Percentiles rank a stretch among this genome's conserved stretches.
Conservation (phyloP, 2,329 filamentous ascomycete genomes). For the Chrysoporthe austroafricana region DNA sequence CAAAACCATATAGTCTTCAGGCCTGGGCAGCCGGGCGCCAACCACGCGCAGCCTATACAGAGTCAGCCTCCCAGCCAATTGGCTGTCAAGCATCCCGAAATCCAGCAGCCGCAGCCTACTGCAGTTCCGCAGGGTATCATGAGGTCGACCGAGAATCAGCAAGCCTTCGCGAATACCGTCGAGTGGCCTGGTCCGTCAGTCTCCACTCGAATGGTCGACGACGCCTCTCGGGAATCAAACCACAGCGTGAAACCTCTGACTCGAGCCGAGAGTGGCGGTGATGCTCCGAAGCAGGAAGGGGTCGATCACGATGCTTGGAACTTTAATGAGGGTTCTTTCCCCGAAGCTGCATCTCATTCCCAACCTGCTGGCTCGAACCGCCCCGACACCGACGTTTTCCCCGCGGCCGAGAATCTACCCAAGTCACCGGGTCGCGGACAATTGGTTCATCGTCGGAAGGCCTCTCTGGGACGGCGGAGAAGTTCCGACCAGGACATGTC, state of each 20-base stretch:
- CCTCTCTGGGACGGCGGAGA: constrained; percentile 73
- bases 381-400: constrained; percentile 87
- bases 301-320: constrained; percentile 81
- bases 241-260: constrained; percentile 46
- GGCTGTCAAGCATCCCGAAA: constrained; percentile 35
- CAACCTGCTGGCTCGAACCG: constrained; percentile 60
- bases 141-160: constrained; percentile 23
- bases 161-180: constrained; percentile 37
- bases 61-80: constrained; percentile 37
- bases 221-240: constrained; percentile 37
- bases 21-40: constrained; percentile 50
- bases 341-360: constrained; percentile 54
- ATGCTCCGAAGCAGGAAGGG: constrained; percentile 50
- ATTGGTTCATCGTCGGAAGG: constrained; percentile 76
- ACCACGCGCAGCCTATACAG: constrained; percentile 52
- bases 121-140: constrained; percentile 42
- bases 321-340: constrained; percentile 78
- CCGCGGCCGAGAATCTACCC: constrained; percentile 75
- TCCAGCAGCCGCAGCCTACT: constrained; percentile 42
- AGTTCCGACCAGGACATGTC: constrained; percentile 70
- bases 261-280: constrained; percentile 47
- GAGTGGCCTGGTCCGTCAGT: constrained; percentile 41
- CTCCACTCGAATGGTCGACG: constrained; percentile 32
- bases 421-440: constrained; percentile 78
- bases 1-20: constrained; percentile 25